Evolutionary conservation across 2,329 filamentous ascomycete genomes (phyloP).

Genomic region (Macrophomina tecta): DNA sequence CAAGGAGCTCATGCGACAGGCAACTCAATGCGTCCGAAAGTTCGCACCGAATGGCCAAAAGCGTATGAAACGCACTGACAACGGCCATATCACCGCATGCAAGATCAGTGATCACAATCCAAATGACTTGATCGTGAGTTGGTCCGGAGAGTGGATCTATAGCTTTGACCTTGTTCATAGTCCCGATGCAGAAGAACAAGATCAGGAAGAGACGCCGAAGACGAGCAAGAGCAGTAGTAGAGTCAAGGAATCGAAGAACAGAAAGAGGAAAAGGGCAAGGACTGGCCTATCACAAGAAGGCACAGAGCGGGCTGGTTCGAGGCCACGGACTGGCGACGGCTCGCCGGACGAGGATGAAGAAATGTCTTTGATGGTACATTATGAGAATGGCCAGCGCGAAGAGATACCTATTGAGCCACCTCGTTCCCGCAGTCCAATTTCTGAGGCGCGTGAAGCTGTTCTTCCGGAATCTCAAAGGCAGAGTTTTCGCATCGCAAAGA

Average conservation of each 20-base stretch:
- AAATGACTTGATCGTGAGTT: slow-evolving; percentile 71
- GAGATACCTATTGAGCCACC: slow-evolving; percentile 57
- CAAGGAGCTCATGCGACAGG: slow-evolving; percentile 62
- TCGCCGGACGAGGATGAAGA: slow-evolving; percentile 45
- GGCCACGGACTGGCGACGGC: slow-evolving; percentile 54
- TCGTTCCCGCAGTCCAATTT: slow-evolving; percentile 36
- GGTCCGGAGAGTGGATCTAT: slow-evolving; percentile 71
- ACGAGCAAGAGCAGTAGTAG: slow-evolving; percentile 16
- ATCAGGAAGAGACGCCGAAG: not conserved
- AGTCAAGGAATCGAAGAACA: slow-evolving; percentile 43
- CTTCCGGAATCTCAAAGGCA: slow-evolving; percentile 59
- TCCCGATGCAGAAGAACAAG: slow-evolving; percentile 59
- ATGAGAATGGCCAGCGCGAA: slow-evolving; percentile 65
- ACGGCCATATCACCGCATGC: slow-evolving; percentile 71
- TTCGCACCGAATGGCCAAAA: slow-evolving; percentile 68
- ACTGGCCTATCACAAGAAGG: slow-evolving; percentile 50
- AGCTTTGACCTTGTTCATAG: slow-evolving; percentile 68
- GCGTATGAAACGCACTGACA: slow-evolving; percentile 59
- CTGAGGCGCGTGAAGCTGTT: slow-evolving; percentile 51
- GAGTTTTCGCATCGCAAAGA: slow-evolving; percentile 63
- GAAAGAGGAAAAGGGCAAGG: slow-evolving; percentile 65
- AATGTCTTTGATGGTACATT: slow-evolving; percentile 62
- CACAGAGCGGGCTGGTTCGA: slow-evolving; percentile 52
- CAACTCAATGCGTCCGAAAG: slow-evolving; percentile 69
- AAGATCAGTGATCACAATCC: slow-evolving; percentile 73